Base-by-base conservation (phyloP, 169 alveolate genomes). In the Plasmodium gonderi region DNA sequence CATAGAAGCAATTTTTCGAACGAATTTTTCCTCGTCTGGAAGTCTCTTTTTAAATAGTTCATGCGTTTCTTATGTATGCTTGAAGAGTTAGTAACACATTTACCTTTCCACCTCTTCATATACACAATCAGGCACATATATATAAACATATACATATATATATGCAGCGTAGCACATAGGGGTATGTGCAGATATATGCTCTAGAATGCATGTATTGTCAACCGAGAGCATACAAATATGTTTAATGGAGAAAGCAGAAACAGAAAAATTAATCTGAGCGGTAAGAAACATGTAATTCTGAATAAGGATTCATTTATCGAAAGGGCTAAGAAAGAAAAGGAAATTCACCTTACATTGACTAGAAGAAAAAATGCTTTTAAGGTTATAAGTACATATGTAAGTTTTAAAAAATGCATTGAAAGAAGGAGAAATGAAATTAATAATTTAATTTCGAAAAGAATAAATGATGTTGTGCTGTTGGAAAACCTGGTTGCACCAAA, bases 161-260 rank as follows among this genome's bases (percentile, higher is more conserved):
- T n/a, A n/a, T n/a, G n/a, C n/a, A n/a, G n/a, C n/a, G n/a, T n/a
- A n/a, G n/a, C n/a, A n/a, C n/a, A n/a, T n/a, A n/a, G n/a, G n/a
- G n/a, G n/a, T n/a, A n/a, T n/a, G n/a, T n/a, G n/a, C n/a, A n/a
- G n/a, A n/a, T n/a, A n/a, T n/a, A n/a, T n/a, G n/a, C n/a, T n/a
- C n/a, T n/a, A n/a, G n/a, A n/a, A n/a, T n/a, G n/a, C n/a, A n/a
- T n/a, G n/a, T n/a, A n/a, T n/a, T n/a, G 72, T n/a, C 26, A 3
- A 20, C 72, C 72, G 36, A 11, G 9, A 4, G 38, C 64, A 49
- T 49, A 65, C 72, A 60, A 83, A 69, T 60, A 83, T 85, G 92
- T 85, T 85, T 75, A 64, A 75, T 85, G 92, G 87, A 75, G 92
- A 75, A 49, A 85, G 92, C 44, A 85, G 47, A 75, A 85, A 38